These are phyloP conservation scores for Boletus nobilissimus DNA, from an alignment of 1,284 basidiomycete species.

Conservation along the genomic window DNA sequence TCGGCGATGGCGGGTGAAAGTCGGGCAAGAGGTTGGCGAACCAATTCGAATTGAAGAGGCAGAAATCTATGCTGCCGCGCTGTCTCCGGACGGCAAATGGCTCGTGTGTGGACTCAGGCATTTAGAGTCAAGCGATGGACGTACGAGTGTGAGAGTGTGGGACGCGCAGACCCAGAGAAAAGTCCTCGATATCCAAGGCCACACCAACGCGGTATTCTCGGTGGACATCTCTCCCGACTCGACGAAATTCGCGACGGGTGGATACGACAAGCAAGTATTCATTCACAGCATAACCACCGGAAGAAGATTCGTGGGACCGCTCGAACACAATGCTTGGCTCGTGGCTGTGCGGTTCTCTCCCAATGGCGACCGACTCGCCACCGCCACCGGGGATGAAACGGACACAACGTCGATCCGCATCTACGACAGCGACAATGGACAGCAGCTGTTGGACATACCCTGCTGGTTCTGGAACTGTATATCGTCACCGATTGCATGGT, in stretches of 20 bases:
- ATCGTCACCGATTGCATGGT: constrained; percentile 1
- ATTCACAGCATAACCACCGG: background rate
- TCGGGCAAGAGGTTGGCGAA: background rate
- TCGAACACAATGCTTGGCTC: background rate
- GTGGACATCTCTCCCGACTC: constrained; percentile 16
- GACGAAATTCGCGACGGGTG: background rate
- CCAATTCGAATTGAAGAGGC: background rate
- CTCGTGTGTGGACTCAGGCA: background rate
- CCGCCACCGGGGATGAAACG: background rate
- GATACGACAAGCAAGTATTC: background rate
- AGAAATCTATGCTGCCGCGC: background rate
- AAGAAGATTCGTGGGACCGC: background rate
- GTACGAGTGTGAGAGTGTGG: background rate
- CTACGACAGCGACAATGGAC: background rate
- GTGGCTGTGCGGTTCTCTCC: constrained; percentile 13
- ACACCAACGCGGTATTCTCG: background rate
- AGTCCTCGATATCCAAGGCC: background rate
- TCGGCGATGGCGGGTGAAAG: constrained; percentile 3
- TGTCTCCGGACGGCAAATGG: background rate
- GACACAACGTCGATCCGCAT: background rate
- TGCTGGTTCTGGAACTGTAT: background rate
- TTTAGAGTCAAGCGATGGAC: no score
- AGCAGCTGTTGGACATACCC: background rate
- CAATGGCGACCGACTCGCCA: constrained; percentile 7
- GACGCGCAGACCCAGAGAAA: background rate